These are phyloP conservation scores for Globomyces sp. DNA, from an alignment of 371 early-diverging fungal genomes.

Conservation along the genomic window DNA sequence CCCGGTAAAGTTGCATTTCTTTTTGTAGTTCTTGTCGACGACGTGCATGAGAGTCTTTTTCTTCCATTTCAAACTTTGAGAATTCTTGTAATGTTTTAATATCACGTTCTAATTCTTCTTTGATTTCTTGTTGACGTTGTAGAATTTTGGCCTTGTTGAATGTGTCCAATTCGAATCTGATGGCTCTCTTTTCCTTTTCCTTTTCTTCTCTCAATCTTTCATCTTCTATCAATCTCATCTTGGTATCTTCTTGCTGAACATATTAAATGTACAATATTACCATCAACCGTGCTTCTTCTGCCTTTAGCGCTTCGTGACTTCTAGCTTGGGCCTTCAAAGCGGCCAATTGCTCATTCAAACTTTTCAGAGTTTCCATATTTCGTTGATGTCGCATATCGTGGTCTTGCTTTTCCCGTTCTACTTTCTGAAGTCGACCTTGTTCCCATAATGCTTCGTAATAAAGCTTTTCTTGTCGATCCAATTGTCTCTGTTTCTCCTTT, in stretches of 20 bases:
- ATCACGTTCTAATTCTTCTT: slow-evolving; percentile 42
- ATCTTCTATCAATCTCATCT: slow-evolving; percentile 37
- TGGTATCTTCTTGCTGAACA: slow-evolving; percentile 41
- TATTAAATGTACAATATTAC: slow-evolving; percentile 18
- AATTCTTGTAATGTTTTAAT: slow-evolving; percentile 43
- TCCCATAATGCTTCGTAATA: slow-evolving; percentile 52
- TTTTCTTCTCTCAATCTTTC: slow-evolving; percentile 36
- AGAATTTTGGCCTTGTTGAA: slow-evolving; percentile 39
- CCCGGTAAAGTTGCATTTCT: slow-evolving; percentile 47
- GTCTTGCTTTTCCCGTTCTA: slow-evolving; percentile 45
- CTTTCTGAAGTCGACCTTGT: slow-evolving; percentile 46
- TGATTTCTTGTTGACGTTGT: slow-evolving; percentile 37
- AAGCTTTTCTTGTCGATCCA: slow-evolving; percentile 36
- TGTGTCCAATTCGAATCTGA: slow-evolving; percentile 43
- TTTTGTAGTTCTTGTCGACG: slow-evolving; percentile 34
- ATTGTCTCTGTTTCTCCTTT: slow-evolving; percentile 19
- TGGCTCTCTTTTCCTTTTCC: slow-evolving; percentile 37
- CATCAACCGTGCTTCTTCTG: slow-evolving; percentile 47
- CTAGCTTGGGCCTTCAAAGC: slow-evolving; percentile 31
- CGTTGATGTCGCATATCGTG: slow-evolving; percentile 20
- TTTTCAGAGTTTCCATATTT: slow-evolving; percentile 35
- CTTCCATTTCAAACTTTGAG: slow-evolving; percentile 38
- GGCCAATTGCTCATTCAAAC: slow-evolving; percentile 39
- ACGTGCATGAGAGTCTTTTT: slow-evolving; percentile 28
- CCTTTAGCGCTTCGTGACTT: slow-evolving; percentile 42